Conservation (phyloP, 306 rosid genomes). For the Gynostemma pentaphyllum region DNA sequence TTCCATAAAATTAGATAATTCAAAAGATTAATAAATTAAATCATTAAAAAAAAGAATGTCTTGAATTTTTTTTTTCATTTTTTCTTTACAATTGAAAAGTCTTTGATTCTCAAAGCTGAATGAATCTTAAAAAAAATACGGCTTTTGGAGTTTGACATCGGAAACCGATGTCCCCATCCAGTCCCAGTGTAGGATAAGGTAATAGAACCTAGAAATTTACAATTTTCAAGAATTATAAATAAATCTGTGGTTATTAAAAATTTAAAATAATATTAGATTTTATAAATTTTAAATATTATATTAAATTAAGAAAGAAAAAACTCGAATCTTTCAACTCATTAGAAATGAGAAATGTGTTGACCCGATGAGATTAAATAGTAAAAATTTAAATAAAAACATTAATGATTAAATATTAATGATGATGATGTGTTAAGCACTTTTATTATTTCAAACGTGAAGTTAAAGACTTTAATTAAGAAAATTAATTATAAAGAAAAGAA, state of each 20-base stretch:
- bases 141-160: background rate
- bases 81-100: background rate
- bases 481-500: background rate
- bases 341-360: too few relatives aligned
- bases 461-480: background rate
- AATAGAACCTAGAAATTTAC: background rate
- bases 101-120: background rate
- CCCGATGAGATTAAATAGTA: too few relatives aligned
- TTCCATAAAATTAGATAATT: too few relatives aligned
- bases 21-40: too few relatives aligned
- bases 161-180: background rate
- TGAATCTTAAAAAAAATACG: too few relatives aligned
- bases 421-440: background rate
- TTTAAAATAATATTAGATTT: background rate
- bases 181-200: background rate
- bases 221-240: background rate
- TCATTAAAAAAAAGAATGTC: background rate
- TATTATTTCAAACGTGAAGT: background rate
- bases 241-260: background rate
- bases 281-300: background rate
- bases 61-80: too few relatives aligned
- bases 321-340: too few relatives aligned
- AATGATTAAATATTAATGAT: background rate
- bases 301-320: too few relatives aligned
- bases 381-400: background rate